Base-by-base conservation (phyloP, 768 basidiomycete genomes). In the Rhodotorula graminis region DNA sequence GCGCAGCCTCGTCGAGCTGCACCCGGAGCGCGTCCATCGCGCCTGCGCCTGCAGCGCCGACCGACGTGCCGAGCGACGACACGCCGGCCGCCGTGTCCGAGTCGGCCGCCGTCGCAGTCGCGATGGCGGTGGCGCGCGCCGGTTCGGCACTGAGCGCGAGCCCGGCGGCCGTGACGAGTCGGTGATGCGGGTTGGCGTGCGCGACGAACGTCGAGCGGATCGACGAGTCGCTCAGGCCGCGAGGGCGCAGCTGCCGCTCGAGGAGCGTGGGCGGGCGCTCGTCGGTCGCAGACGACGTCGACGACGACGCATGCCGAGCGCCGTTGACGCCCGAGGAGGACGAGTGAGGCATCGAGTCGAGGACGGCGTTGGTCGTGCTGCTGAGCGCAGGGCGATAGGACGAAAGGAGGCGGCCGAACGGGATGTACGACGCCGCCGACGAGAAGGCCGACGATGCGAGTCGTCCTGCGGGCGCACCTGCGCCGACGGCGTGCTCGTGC, bases 141-240 rank as follows among this genome's bases (percentile, higher is more conserved):
- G 67, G 49, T 40, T 73, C 75, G 56, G 65, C 67, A 25, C 72
- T 68, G 46, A 70, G 66, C 33, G 44, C 83, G 81, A n/a, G 83
- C 84, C 10, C 80, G 83, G 61, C 89, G 86, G 66, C 75, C 27
- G 76, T 74, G 42, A 79, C 47, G 44, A 78, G 63, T 16, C 78
- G 77, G n/a, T 76, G 71, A 29, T 77, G 74, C 11, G 78, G 76
- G n/a, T 68, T 67, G 2, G 72, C 70, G 42, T 82, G 81, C 46
- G 82, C 84, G 71, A 87, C 82, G 81, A 90, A 95, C 0, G 91
- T 91, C 9, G 91, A 89, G 72, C 88, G 90, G 71, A 97, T 93
- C 3, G 92, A 94, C 1, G 93, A 94, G 80, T 97, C 95, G 3
- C 91, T 92, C 62, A 96, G 81, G 4, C 93, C 92, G 65, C 94